phyloP scores from a whole-genome alignment of 179 eudicot species.

The Silene vulgaris region DNA sequence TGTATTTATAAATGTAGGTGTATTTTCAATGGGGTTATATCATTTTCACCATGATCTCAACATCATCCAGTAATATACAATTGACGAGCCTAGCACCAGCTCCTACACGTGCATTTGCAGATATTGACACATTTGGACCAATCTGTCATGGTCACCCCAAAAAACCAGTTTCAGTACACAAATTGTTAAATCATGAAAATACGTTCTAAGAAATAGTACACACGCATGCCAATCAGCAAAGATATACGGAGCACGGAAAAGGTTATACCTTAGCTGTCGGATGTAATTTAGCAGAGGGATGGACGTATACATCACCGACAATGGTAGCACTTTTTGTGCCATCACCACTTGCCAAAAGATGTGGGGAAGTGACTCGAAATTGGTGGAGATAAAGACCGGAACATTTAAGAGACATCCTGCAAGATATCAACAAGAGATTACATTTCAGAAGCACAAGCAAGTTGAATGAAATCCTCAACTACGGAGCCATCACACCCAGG shows the following conservation, averaged over 20 bases:
- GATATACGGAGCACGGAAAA: not conserved
- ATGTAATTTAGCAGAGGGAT: conserved; percentile 94
- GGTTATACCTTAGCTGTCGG: conserved; percentile 76
- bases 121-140: conserved; percentile 92
- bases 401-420: conserved; percentile 91
- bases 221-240: not conserved
- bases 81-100: conserved; percentile 86
- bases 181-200: not conserved
- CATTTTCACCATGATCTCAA: conserved; percentile 65
- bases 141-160: too few relatives aligned
- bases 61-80: conserved; percentile 85
- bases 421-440: not conserved
- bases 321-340: conserved; percentile 63
- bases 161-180: too few relatives aligned
- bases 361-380: conserved; percentile 53
- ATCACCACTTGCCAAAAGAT: conserved; percentile 81
- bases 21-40: conserved; percentile 10
- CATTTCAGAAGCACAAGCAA: not conserved
- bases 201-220: not conserved
- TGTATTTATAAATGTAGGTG: not conserved
- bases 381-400: conserved; percentile 82
- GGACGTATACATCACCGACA: conserved; percentile 80
- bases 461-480: not conserved
- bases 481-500: conserved; percentile 56
- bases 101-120: conserved; percentile 92